Conservation (phyloP, 345 rosid genomes). For the Syzygium grande region DNA sequence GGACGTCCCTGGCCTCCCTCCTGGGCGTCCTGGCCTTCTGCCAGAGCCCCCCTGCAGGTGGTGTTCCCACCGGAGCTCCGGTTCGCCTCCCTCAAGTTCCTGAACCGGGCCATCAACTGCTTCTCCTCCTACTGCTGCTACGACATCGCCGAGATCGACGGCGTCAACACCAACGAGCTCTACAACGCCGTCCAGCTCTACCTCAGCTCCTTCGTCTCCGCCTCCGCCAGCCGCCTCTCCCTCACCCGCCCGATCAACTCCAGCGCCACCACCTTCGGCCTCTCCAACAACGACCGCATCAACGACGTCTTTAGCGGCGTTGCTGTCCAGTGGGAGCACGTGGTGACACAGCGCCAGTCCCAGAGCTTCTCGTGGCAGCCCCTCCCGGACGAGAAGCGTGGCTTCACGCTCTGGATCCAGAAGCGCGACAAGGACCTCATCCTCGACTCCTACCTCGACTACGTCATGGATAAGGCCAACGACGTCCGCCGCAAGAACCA, state of each 20-base stretch:
- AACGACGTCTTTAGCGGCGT: slow-evolving; percentile 55
- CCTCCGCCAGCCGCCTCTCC: slow-evolving; percentile 58
- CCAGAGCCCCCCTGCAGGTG: no score
- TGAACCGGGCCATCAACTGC: neutral
- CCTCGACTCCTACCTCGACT: slow-evolving; percentile 54
- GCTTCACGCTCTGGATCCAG: slow-evolving; percentile 70
- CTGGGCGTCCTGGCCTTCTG: no score
- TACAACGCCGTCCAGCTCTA: slow-evolving; percentile 94
- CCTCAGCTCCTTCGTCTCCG: slow-evolving; percentile 57
- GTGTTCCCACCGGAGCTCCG: neutral
- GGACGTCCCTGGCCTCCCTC: neutral
- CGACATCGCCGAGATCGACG: slow-evolving; percentile 87
- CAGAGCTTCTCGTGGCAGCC: slow-evolving; percentile 82
- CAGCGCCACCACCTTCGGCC: neutral
- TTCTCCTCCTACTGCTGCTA: slow-evolving; percentile 28
- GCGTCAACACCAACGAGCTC: slow-evolving; percentile 94
- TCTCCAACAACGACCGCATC: slow-evolving; percentile 26
- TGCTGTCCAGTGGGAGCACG: slow-evolving; percentile 77
- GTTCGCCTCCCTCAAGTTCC: neutral
- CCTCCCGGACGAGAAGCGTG: slow-evolving; percentile 84
- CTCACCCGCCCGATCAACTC: slow-evolving; percentile 81
- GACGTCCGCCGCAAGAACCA: slow-evolving; percentile 66
- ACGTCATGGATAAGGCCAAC: slow-evolving; percentile 47
- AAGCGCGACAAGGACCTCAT: slow-evolving; percentile 53
- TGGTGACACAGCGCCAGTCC: slow-evolving; percentile 64